phyloP scores from a whole-genome alignment of 768 basidiomycete genomes.

The Naganishia onofrii region DNA sequence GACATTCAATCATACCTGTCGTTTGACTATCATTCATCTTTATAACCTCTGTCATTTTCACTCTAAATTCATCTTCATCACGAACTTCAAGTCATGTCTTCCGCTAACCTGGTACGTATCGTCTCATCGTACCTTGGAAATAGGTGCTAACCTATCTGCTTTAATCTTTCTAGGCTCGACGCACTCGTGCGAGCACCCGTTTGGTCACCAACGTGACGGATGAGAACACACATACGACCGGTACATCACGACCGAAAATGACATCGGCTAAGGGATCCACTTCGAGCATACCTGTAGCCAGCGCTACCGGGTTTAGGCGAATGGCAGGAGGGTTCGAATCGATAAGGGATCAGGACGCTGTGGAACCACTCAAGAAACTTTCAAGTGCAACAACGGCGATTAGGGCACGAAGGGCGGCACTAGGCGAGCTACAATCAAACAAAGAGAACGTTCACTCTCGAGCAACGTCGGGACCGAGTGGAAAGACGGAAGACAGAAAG shows the following conservation, averaged over 20 bases:
- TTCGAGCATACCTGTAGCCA: conserved; percentile 14
- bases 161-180: conserved; percentile 23
- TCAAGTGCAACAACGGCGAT: conserved; percentile 17
- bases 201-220: conserved; percentile 21
- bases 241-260: conserved; percentile 38
- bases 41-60: not conserved
- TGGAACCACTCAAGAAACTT: conserved; percentile 2
- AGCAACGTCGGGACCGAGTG: not conserved
- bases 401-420: conserved; percentile 26
- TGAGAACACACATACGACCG: conserved; percentile 31
- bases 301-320: conserved; percentile 5
- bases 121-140: not conserved
- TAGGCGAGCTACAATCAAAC: conserved; percentile 31
- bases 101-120: conserved; percentile 15
- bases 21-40: not conserved
- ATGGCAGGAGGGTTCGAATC: not conserved
- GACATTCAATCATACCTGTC: conserved; percentile 10
- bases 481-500: conserved; percentile 22
- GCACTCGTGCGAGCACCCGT: conserved; percentile 21
- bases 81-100: conserved; percentile 4
- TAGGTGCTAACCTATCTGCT: not conserved
- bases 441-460: conserved; percentile 23
- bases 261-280: conserved; percentile 15
- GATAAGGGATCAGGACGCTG: not conserved
- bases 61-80: not conserved